phyloP scores from a whole-genome alignment of 2,329 filamentous ascomycete genomes.

The Paecilomyces sp. region DNA sequence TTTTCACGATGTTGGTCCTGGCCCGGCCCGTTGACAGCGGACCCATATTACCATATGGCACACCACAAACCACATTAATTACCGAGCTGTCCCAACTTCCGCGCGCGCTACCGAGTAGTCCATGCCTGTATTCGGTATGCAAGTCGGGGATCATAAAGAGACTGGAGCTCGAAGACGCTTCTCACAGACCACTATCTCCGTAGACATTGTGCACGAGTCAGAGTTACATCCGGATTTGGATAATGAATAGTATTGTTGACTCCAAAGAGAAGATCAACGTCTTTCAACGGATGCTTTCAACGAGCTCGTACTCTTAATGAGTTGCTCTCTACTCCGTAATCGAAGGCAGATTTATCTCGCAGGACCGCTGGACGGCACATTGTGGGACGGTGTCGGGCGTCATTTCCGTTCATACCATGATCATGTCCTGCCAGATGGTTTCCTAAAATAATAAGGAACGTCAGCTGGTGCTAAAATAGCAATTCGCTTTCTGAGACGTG shows the following conservation, averaged over 20 bases:
- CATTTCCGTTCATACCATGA: neutral
- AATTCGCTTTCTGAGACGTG: neutral
- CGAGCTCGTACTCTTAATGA: too few species aligned
- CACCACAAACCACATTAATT: neutral
- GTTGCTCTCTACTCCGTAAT: too few species aligned
- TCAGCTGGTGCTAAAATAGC: neutral
- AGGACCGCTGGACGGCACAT: neutral
- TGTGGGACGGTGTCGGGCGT: neutral
- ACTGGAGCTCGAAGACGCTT: neutral
- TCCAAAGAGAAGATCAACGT: neutral
- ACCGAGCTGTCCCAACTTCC: neutral
- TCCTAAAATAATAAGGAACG: neutral
- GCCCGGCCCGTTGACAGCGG: neutral
- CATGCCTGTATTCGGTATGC: neutral
- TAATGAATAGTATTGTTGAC: neutral
- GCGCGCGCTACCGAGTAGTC: neutral
- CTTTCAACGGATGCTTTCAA: neutral
- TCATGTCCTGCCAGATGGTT: neutral
- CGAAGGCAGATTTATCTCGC: neutral
- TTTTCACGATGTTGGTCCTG: neutral
- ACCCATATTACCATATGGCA: neutral
- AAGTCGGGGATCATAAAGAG: neutral
- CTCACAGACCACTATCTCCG: neutral
- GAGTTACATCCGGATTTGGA: neutral
- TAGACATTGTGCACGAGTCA: neutral